Base-by-base conservation (phyloP, 2,329 filamentous ascomycete species). In the Metarhizium brunneum region DNA sequence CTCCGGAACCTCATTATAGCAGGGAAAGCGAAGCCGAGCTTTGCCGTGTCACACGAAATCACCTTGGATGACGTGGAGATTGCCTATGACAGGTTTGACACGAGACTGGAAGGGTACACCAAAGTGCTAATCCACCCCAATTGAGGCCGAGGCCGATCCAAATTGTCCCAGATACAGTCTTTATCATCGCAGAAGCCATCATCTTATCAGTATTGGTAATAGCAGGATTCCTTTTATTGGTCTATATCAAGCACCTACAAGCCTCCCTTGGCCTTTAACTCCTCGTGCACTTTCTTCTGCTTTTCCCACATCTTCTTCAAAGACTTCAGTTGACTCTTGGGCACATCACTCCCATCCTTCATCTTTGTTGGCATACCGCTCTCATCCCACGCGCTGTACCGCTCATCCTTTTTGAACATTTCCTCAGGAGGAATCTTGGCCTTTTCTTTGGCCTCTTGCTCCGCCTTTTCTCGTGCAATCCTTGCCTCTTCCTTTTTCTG, bases 261-360 rank as follows among this genome's bases (percentile, higher is more conserved):
- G 20, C 53, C 60, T 10, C 60, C 57, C 45, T 58, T 61, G 16
- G 57, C 59, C 45, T 61, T 59, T 11, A 62, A 53, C 32, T 85
- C 83, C 60, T 92, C 86, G 68, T 92, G 86, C 57, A 82, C 69
- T 79, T 92, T 95, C 78, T 91, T 94, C 75, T 96, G 92, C 68
- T 79, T 85, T 63, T 95, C 88, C 89, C 89, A 95, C 55, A 90
- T 86, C 77, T 96, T 96, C 73, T 79, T 85, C 63, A 96, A 70
- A 75, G 90, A 92, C 79, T 96, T 96, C 52, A 74, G 66, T 66
- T 84, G 82, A 57, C 81, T 87, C 77, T 96, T 96, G 4, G 88
- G 81, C 42, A 96, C 78, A 62, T 95, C 90, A 58, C 83, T 85
- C 0, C 90, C 91, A 36, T 88, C 84, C 59, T 83, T 84, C 68